Evolutionary conservation across 306 rosid genomes (phyloP).

Genomic region (Trichosanthes truncata): DNA sequence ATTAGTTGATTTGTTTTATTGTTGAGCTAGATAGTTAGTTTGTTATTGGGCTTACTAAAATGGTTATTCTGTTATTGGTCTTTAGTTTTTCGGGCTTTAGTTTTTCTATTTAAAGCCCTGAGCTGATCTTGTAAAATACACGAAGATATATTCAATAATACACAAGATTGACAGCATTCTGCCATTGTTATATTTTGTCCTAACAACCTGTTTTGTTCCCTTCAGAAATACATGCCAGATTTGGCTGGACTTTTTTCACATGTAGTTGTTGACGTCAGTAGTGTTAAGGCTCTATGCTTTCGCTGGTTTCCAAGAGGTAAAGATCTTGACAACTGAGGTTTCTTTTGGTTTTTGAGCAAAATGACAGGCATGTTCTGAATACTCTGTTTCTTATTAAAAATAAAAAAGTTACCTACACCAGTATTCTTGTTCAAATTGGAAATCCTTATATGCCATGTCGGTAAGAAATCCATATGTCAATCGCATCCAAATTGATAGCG

Average conservation of each 20-base stretch:
- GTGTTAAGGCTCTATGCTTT: constrained; percentile 65
- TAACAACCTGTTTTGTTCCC: constrained; percentile 2
- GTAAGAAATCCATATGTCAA: background rate
- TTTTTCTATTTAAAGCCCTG: too few relatives aligned
- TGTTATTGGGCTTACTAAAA: too few relatives aligned
- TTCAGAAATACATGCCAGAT: constrained; percentile 95
- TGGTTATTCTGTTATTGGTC: too few relatives aligned
- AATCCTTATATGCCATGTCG: background rate
- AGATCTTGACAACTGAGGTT: background rate
- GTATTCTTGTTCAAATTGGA: background rate
- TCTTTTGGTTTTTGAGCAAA: background rate
- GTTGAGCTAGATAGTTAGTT: too few relatives aligned
- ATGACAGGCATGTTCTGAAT: background rate
- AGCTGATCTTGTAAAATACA: too few relatives aligned
- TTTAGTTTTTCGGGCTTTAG: too few relatives aligned
- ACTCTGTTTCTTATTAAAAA: background rate
- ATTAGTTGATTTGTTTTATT: too few relatives aligned
- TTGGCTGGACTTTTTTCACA: constrained; percentile 86
- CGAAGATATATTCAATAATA: too few relatives aligned
- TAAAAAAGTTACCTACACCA: background rate
- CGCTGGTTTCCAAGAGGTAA: constrained; percentile 96
- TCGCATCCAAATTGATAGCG: background rate
- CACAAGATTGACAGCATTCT: too few relatives aligned
- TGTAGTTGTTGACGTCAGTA: constrained; percentile 92
- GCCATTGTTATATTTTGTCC: too few relatives aligned